These are phyloP conservation scores for Emericellopsis terricola DNA, from an alignment of 495 filamentous ascomycete genomes.

Conservation along the genomic window DNA sequence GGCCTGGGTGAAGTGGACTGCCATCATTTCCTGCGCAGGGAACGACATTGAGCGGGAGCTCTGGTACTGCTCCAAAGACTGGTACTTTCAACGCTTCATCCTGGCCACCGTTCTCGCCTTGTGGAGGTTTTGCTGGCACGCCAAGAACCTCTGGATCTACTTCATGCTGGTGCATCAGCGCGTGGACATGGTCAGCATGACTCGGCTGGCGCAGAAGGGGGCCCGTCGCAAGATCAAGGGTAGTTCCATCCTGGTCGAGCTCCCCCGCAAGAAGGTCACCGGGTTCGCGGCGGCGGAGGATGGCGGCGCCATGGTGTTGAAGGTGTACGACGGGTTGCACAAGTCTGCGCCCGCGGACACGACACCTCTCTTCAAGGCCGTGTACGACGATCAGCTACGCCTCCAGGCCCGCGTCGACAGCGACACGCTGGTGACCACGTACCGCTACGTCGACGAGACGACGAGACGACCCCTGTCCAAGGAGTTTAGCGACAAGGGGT, in stretches of 20 bases:
- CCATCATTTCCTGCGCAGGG: conserved; percentile 8
- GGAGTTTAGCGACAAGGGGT: background rate
- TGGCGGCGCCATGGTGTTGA: background rate
- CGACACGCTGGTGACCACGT: conserved; percentile 1
- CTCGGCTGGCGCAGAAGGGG: conserved; percentile 8
- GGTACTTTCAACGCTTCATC: background rate
- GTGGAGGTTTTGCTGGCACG: conserved; percentile 7
- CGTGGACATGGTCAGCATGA: conserved; percentile 7
- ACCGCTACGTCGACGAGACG: conserved; percentile 3
- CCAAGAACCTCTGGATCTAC: conserved; percentile 8
- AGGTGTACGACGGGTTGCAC: background rate
- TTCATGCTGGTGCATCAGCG: conserved; percentile 9
- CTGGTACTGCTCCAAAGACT: conserved; percentile 7
- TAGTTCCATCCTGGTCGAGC: conserved; percentile 6
- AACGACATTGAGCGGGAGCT: conserved; percentile 11
- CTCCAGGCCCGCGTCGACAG: conserved; percentile 1
- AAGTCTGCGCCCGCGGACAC: conserved; percentile 1
- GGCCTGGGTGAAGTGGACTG: conserved; percentile 8
- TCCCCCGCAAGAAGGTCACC: conserved; percentile 6
- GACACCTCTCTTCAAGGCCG: conserved; percentile 3
- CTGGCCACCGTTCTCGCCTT: conserved; percentile 2
- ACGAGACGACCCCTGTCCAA: background rate
- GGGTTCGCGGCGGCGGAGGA: conserved; percentile 6
- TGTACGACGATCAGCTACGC: conserved; percentile 8
- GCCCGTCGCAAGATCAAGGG: conserved; percentile 5